A percentile compares a stretch with the other conserved stretches of the same genome.
phyloP scores from a whole-genome alignment of 331 rosid genomes.

The Erythrophleum ivorense region DNA sequence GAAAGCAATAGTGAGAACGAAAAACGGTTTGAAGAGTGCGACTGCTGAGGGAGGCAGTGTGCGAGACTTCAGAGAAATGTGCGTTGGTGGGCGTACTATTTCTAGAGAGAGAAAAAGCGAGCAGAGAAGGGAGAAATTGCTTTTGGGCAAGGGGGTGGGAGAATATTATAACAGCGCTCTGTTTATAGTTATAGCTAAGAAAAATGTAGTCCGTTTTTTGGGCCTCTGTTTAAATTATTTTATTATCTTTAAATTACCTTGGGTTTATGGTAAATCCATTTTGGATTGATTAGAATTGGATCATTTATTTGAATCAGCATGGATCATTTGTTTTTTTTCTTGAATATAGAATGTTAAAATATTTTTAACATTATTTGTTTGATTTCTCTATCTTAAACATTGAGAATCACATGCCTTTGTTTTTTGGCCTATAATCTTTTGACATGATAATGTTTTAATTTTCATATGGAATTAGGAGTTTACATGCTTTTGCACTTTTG shows the following conservation, averaged over 20 bases:
- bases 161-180: neutral
- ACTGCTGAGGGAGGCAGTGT: constrained; percentile 14
- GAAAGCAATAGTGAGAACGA: neutral
- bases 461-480: neutral
- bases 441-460: neutral
- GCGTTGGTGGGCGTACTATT: constrained; percentile 46
- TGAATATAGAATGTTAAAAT: neutral
- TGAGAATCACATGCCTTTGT: constrained; percentile 23
- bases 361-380: neutral
- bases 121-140: constrained; percentile 20
- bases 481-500: neutral
- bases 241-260: no score
- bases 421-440: neutral
- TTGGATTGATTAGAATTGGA: no score
- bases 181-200: neutral
- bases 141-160: constrained; percentile 37
- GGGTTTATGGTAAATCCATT: no score
- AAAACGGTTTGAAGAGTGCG: constrained; percentile 33
- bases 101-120: constrained; percentile 15
- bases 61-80: constrained; percentile 35
- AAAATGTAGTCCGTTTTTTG: neutral
- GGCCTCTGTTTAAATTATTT: neutral
- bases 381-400: neutral
- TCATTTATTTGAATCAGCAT: no score
- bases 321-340: neutral